Conservation (phyloP, 202 grass and related monocot genomes). For the Musa balbisiana region DNA sequence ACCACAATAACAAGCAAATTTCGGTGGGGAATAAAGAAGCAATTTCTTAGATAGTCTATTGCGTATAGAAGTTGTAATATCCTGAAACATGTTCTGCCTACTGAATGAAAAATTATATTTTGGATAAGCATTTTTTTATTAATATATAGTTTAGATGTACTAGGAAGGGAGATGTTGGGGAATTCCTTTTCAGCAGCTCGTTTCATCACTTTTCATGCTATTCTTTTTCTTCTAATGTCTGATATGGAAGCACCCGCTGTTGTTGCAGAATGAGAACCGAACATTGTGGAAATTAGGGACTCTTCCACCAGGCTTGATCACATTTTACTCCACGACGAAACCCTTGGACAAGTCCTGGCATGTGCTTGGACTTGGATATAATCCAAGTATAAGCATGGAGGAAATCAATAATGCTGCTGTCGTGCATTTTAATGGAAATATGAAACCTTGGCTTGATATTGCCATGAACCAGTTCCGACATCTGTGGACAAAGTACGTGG, state of each 20-base stretch:
- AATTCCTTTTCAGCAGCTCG: not conserved
- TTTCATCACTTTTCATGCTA: not conserved
- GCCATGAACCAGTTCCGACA: not conserved
- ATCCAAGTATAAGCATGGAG: conserved; percentile 1
- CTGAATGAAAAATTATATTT: not conserved
- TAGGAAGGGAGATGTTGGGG: not conserved
- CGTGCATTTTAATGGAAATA: conserved; percentile 6
- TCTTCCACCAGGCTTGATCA: conserved; percentile 15
- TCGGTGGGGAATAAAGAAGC: no score
- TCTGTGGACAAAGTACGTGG: conserved; percentile 5
- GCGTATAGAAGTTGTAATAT: not conserved
- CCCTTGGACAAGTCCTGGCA: conserved; percentile 5
- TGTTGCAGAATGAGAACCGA: conserved; percentile 7
- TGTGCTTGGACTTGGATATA: conserved; percentile 9
- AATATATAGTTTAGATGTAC: not conserved
- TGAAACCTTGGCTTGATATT: conserved; percentile 11
- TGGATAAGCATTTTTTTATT: not conserved
- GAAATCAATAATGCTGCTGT: conserved; percentile 2
- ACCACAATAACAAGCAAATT: no score
- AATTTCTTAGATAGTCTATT: not conserved
- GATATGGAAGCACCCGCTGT: not conserved
- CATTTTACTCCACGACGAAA: not conserved
- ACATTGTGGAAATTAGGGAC: conserved; percentile 4
- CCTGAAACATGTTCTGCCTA: not conserved
- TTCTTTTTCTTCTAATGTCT: not conserved